These are phyloP conservation scores for Diacronema lutheri DNA, from an alignment of 78 protist species.

Conservation along the genomic window DNA sequence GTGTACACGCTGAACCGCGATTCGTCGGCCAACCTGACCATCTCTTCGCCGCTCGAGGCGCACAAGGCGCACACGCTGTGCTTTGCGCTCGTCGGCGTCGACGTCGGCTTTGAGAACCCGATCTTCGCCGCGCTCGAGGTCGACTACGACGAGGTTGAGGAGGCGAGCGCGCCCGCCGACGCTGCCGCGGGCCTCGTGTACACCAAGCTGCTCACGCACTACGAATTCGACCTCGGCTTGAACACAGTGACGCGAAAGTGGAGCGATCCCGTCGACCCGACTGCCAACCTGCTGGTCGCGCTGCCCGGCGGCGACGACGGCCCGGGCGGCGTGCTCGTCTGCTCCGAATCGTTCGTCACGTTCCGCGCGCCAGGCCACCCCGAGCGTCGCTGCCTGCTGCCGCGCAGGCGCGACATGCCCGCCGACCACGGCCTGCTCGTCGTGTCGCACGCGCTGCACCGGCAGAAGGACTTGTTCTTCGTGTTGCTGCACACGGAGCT, in stretches of 20 bases:
- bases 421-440: constrained; percentile 49
- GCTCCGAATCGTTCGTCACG: constrained; percentile 44
- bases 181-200: background rate
- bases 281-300: constrained; percentile 63
- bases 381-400: background rate
- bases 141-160: constrained; percentile 64
- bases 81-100: constrained; percentile 79
- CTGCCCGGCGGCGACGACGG: constrained; percentile 87
- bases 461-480: constrained; percentile 72
- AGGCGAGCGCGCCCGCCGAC: background rate
- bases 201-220: constrained; percentile 75
- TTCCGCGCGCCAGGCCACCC: constrained; percentile 4
- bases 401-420: constrained; percentile 62
- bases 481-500: constrained; percentile 86
- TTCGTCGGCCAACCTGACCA: constrained; percentile 68
- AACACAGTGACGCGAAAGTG: constrained; percentile 85
- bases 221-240: constrained; percentile 97
- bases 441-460: constrained; percentile 34
- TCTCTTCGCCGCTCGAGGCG: constrained; percentile 93
- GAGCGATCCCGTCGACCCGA: constrained; percentile 64
- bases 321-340: constrained; percentile 92
- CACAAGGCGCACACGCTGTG: constrained; percentile 71
- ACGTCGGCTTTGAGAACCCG: constrained; percentile 97
- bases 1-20: constrained; percentile 94
- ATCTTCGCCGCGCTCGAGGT: constrained; percentile 93